Evolutionary conservation across 208 protist genomes (phyloP).

Genomic region (Trichomonas tenax): DNA sequence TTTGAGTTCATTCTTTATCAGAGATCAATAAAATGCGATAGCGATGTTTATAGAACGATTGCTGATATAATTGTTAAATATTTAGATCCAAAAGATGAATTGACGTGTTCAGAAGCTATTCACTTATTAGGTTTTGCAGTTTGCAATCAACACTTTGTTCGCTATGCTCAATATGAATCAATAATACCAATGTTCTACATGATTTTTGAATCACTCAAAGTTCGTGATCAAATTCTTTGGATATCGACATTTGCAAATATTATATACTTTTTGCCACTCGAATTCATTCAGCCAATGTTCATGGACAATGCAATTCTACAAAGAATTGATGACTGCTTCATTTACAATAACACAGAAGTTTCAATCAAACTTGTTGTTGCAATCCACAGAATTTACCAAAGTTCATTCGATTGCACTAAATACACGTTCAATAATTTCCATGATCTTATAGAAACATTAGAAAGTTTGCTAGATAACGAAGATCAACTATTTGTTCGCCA

Average conservation of each 20-base stretch:
- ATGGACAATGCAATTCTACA: neutral
- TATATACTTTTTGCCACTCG: neutral
- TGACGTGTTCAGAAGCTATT: neutral
- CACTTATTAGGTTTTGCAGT: neutral
- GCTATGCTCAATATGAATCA: neutral
- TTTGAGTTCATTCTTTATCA: neutral
- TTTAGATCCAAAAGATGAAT: neutral
- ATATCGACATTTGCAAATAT: neutral
- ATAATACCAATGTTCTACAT: neutral
- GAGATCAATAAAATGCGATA: neutral
- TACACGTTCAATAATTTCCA: neutral
- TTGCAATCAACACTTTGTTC: neutral
- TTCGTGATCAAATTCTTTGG: neutral
- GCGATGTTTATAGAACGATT: neutral
- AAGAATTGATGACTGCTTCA: neutral
- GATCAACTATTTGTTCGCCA: neutral
- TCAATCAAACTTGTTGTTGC: neutral
- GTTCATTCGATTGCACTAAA: neutral
- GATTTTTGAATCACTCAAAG: neutral
- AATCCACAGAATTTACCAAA: neutral
- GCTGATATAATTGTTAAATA: neutral
- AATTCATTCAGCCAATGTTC: neutral
- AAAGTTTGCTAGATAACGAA: neutral
- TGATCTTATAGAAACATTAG: neutral
- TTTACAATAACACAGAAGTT: neutral